Conservation (phyloP, 306 rosid genomes). For the Trichosanthes truncata region DNA sequence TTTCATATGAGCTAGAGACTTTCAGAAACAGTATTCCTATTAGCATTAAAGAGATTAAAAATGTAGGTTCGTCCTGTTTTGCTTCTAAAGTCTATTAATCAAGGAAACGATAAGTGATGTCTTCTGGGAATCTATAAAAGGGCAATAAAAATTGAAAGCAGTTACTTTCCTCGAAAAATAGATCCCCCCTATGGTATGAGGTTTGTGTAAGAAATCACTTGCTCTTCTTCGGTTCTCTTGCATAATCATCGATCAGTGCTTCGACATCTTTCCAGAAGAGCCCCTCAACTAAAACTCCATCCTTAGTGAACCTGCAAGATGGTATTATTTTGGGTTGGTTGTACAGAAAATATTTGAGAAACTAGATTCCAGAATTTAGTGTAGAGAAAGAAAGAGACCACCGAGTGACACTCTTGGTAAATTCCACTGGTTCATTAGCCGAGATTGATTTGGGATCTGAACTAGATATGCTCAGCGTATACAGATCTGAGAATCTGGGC, state of each 20-base stretch:
- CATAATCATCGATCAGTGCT: constrained; percentile 24
- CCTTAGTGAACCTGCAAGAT: constrained; percentile 44
- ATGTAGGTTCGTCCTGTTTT: background rate
- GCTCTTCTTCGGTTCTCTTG: constrained; percentile 39
- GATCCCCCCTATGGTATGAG: background rate
- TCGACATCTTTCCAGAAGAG: constrained; percentile 52
- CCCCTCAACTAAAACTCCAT: constrained; percentile 46
- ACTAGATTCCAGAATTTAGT: background rate
- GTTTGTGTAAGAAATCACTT: constrained; percentile 19
- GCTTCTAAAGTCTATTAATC: constrained; percentile 3
- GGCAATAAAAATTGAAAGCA: background rate
- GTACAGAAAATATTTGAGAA: background rate
- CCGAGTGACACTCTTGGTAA: constrained; percentile 43
- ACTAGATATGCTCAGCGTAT: constrained; percentile 38
- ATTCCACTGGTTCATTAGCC: constrained; percentile 29
- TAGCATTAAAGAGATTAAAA: background rate
- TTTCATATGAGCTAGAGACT: background rate
- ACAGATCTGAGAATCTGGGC: constrained; percentile 51
- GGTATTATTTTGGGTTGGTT: background rate
- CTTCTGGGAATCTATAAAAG: background rate
- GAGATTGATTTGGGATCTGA: constrained; percentile 54
- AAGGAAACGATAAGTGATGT: background rate
- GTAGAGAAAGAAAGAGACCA: constrained; percentile 34
- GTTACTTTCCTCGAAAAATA: background rate
- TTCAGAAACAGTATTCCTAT: background rate